phyloP scores from a whole-genome alignment of 176 grass and related monocot genomes.

The Echinochloa phyllopogon region DNA sequence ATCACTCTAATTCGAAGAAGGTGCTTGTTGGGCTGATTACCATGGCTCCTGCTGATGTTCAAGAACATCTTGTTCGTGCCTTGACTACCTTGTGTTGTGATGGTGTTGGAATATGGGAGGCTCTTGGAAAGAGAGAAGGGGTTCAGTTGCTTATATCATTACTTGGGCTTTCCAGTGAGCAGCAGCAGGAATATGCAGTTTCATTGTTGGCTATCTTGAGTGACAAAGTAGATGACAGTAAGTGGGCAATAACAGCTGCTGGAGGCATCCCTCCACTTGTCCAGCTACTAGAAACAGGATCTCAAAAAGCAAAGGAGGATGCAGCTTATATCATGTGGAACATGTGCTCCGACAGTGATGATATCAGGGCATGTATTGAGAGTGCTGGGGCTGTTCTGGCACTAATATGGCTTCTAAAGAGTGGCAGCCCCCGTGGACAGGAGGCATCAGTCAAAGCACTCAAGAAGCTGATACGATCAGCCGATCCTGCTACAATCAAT shows the following conservation, averaged over 20 bases:
- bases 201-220: constrained; percentile 87
- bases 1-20: constrained; percentile 80
- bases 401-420: constrained; percentile 91
- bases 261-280: constrained; percentile 96
- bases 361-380: constrained; percentile 96
- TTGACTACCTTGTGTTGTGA: constrained; percentile 75
- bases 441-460: constrained; percentile 87
- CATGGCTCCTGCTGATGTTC: constrained; percentile 86
- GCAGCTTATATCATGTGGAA: constrained; percentile 87
- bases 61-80: constrained; percentile 74
- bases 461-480: constrained; percentile 78
- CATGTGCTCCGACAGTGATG: constrained; percentile 87
- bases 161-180: constrained; percentile 93
- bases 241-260: constrained; percentile 98
- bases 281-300: constrained; percentile 85
- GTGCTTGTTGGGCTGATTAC: constrained; percentile 85
- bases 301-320: constrained; percentile 90
- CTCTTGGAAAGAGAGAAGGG: constrained; percentile 92
- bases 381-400: constrained; percentile 84
- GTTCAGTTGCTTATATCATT: constrained; percentile 93
- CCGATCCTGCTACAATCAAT: constrained; percentile 87
- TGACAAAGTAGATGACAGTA: constrained; percentile 93
- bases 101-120: constrained; percentile 72
- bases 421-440: constrained; percentile 66
- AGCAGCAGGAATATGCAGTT: constrained; percentile 96